Conservation (phyloP, 2,329 filamentous ascomycete species). For the Phialophora verrucosa region DNA sequence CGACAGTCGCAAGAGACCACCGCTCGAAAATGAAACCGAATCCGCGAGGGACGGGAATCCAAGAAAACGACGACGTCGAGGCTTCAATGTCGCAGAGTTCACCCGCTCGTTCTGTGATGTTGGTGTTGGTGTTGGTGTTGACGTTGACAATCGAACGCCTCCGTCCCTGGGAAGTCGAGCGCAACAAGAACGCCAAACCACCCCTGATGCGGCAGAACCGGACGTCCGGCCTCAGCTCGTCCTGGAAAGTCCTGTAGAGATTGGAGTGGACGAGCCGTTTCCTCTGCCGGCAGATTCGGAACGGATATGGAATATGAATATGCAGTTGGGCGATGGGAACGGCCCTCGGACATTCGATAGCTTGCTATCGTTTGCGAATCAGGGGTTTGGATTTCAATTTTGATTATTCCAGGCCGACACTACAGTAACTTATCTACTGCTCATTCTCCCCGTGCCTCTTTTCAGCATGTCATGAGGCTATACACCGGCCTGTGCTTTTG, state of each 20-base stretch:
- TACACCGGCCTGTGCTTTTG: too few species aligned
- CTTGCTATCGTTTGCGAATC: constrained; percentile 30
- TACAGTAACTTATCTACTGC: too few species aligned
- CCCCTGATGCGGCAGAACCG: too few species aligned
- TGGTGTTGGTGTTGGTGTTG: too few species aligned
- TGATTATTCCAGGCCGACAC: not conserved
- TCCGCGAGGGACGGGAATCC: not conserved
- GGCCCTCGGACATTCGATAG: constrained; percentile 28
- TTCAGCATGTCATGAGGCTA: too few species aligned
- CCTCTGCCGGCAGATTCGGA: constrained; percentile 23
- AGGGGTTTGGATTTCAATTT: constrained; percentile 21
- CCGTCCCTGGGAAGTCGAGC: too few species aligned
- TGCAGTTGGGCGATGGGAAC: constrained; percentile 19
- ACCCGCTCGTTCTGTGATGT: constrained; percentile 17
- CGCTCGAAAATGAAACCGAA: not conserved
- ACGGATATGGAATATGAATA: constrained; percentile 26
- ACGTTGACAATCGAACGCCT: too few species aligned
- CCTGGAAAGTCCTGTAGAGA: not conserved
- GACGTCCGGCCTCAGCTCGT: not conserved
- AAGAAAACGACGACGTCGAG: constrained; percentile 26
- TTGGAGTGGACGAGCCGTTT: constrained; percentile 9
- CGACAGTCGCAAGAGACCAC: constrained; percentile 21
- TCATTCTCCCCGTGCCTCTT: too few species aligned
- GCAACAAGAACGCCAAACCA: too few species aligned
- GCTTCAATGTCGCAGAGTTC: constrained; percentile 28